These are phyloP conservation scores for Hypoxylon crocopeplum DNA, from an alignment of 495 filamentous ascomycete species.

Conservation along the genomic window DNA sequence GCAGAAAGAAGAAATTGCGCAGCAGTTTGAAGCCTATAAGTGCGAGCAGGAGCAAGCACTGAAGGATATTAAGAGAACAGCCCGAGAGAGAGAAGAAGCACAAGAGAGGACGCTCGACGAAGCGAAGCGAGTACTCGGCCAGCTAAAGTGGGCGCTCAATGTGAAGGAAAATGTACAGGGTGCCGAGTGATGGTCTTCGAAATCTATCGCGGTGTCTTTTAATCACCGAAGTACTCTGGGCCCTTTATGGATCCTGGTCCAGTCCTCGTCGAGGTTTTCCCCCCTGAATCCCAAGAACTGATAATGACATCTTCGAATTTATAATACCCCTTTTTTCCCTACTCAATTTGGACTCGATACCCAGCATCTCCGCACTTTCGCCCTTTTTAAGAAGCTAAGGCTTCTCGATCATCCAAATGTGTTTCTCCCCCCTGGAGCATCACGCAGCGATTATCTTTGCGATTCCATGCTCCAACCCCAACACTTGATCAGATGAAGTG, in stretches of 20 bases:
- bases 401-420: background rate
- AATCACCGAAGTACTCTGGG: background rate
- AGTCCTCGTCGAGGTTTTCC: background rate
- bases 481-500: conserved; percentile 17
- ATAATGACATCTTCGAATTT: conserved; percentile 11
- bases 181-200: conserved; percentile 47
- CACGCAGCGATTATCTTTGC: conserved; percentile 4
- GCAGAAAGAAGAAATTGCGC: conserved; percentile 65
- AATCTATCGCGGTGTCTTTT: background rate
- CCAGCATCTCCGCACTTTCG: background rate
- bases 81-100: conserved; percentile 59
- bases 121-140: conserved; percentile 65
- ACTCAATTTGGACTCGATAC: background rate
- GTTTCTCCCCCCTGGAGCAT: background rate
- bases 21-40: conserved; percentile 68
- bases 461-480: conserved; percentile 10
- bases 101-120: conserved; percentile 65
- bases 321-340: conserved; percentile 11
- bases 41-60: conserved; percentile 65
- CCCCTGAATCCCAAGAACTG: background rate
- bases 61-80: conserved; percentile 60
- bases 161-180: conserved; percentile 64
- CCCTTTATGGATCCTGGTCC: background rate
- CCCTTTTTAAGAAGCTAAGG: background rate
- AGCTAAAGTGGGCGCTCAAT: conserved; percentile 73